phyloP scores from a whole-genome alignment of 2,329 filamentous ascomycete species.

The Colletotrichum viniferum region DNA sequence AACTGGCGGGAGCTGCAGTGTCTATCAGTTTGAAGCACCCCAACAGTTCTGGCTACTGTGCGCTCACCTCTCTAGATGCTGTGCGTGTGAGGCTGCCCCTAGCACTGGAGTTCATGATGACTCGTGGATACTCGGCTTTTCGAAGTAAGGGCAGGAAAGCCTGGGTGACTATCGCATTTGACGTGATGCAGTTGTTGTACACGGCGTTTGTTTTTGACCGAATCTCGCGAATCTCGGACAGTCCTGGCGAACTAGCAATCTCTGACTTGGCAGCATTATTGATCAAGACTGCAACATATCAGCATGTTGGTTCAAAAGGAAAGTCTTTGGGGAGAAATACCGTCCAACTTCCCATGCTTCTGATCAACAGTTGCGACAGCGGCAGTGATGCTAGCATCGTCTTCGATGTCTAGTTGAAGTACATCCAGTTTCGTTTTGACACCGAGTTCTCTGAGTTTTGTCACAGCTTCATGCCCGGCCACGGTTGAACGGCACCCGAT shows the following conservation, averaged over 20 bases:
- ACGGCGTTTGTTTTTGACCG: background rate
- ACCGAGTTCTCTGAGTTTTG: background rate
- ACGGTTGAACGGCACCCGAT: background rate
- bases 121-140: background rate
- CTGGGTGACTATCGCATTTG: background rate
- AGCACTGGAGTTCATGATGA: background rate
- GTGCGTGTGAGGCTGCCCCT: background rate
- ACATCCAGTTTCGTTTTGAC: background rate
- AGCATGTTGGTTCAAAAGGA: background rate
- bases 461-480: background rate
- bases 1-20: background rate
- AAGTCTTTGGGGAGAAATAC: background rate
- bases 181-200: background rate
- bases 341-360: background rate
- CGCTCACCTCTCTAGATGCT: background rate
- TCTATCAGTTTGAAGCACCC: fast-evolving
- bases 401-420: background rate
- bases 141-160: background rate
- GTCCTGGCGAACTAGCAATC: background rate
- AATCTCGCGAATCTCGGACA: background rate
- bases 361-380: background rate
- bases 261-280: background rate
- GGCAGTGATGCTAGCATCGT: background rate
- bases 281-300: background rate
- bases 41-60: fast-evolving